These are phyloP conservation scores for Esteya vermicola DNA, from an alignment of 2,329 filamentous ascomycete species.

Conservation along the genomic window DNA sequence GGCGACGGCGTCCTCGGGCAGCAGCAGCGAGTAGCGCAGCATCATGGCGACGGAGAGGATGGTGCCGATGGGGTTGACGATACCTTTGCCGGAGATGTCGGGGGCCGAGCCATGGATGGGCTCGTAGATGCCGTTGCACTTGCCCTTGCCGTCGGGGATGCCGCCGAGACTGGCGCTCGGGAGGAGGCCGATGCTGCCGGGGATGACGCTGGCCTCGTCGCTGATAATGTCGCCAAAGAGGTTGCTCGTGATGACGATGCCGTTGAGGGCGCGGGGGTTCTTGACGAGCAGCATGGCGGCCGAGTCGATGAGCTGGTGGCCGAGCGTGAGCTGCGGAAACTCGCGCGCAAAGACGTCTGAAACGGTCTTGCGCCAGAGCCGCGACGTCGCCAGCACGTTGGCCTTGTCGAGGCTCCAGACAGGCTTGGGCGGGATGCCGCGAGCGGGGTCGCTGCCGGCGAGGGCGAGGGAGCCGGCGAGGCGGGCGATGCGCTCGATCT, in stretches of 20 bases:
- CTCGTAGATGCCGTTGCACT: slow-evolving; percentile 92
- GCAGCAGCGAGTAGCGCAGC: slow-evolving; percentile 79
- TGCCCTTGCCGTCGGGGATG: slow-evolving; percentile 70
- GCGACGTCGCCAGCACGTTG: slow-evolving; percentile 81
- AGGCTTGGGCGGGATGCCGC: slow-evolving; percentile 24
- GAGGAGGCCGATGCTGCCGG: slow-evolving; percentile 74
- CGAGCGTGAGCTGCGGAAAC: slow-evolving; percentile 72
- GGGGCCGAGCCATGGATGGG: slow-evolving; percentile 92
- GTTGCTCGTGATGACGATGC: slow-evolving; percentile 85
- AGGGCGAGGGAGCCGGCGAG: slow-evolving; percentile 71
- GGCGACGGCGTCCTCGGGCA: slow-evolving; percentile 60
- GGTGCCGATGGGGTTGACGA: slow-evolving; percentile 85
- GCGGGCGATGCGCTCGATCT: slow-evolving; percentile 79
- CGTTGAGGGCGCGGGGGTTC: slow-evolving; percentile 77
- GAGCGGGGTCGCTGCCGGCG: slow-evolving; percentile 54
- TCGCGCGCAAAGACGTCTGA: slow-evolving; percentile 74
- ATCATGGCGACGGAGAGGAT: slow-evolving; percentile 93
- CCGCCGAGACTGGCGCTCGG: slow-evolving; percentile 79
- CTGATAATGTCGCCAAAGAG: slow-evolving; percentile 92
- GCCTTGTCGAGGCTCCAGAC: slow-evolving; percentile 92
- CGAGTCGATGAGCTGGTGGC: slow-evolving; percentile 86
- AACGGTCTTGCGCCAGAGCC: slow-evolving; percentile 81
- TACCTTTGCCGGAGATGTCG: slow-evolving; percentile 81
- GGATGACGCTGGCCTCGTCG: slow-evolving; percentile 90
- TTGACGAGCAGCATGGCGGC: slow-evolving; percentile 98